Conservation (phyloP, 306 rosid species). For the Astragalus membranaceus region DNA sequence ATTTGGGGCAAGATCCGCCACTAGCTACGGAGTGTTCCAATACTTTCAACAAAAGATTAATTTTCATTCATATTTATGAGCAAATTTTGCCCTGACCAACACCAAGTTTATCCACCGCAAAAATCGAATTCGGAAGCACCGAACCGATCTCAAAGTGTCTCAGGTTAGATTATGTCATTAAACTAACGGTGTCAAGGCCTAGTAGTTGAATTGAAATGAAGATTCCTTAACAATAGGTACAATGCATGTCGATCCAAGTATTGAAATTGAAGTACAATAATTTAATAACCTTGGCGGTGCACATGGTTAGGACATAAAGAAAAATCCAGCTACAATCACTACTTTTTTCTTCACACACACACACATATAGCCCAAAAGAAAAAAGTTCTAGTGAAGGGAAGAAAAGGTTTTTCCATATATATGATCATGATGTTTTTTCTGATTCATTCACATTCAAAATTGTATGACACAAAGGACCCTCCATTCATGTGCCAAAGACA, state of each 20-base stretch:
- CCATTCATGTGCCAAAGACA: constrained; percentile 36
- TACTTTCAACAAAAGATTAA: too few relatives aligned
- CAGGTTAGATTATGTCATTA: too few relatives aligned
- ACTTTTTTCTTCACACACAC: constrained; percentile 1
- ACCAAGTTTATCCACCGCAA: too few relatives aligned
- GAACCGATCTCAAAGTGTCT: too few relatives aligned
- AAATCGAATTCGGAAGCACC: too few relatives aligned
- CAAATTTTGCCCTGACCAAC: too few relatives aligned
- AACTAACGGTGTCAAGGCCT: too few relatives aligned
- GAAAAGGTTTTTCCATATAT: constrained; percentile 9
- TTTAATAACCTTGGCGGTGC: constrained; percentile 20
- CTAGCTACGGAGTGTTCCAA: too few relatives aligned
- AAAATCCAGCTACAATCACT: constrained; percentile 19
- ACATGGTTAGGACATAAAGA: constrained; percentile 46
- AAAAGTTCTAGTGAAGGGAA: constrained; percentile 1
- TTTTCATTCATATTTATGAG: too few relatives aligned
- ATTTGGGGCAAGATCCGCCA: too few relatives aligned
- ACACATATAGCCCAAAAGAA: background rate
- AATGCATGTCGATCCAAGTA: constrained; percentile 15
- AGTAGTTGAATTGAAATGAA: background rate
- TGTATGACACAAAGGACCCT: constrained; percentile 26
- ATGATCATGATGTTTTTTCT: constrained; percentile 18
- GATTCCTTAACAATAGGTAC: constrained; percentile 30
- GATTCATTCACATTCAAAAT: constrained; percentile 14
- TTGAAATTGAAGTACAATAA: constrained; percentile 22